A percentile compares a stretch with the other conserved stretches of the same genome.
Conservation (phyloP, 2,329 filamentous ascomycete genomes). For the Epichloe aotearoae region DNA sequence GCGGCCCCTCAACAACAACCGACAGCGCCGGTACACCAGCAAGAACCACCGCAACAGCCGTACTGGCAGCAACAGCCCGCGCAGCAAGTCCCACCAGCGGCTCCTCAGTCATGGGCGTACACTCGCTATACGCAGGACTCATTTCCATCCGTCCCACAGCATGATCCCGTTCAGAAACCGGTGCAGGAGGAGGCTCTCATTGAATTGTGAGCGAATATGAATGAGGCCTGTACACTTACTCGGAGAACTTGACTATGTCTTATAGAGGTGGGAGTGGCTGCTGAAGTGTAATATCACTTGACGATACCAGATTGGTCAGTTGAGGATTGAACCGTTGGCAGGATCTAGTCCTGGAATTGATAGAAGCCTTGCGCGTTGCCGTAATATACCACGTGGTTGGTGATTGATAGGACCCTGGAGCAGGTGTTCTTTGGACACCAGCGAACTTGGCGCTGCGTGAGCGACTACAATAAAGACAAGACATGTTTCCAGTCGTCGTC, state of each 20-base stretch:
- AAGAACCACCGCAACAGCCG: constrained; percentile 17
- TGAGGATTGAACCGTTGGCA: too few species aligned
- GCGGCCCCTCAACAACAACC: constrained; percentile 10
- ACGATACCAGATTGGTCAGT: background rate
- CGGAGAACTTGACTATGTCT: background rate
- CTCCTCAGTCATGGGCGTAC: constrained; percentile 32
- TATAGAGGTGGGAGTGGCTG: background rate
- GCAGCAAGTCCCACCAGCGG: constrained; percentile 16
- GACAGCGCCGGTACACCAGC: constrained; percentile 13
- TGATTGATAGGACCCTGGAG: too few species aligned
- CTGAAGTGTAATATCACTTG: background rate
- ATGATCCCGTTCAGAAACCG: constrained; percentile 29
- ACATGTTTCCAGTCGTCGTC: background rate
- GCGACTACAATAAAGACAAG: background rate
- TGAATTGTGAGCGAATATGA: constrained; percentile 42
- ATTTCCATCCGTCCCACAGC: constrained; percentile 48
- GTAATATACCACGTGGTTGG: too few species aligned
- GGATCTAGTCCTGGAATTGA: background rate
- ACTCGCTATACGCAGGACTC: constrained; percentile 42
- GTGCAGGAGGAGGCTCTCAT: constrained; percentile 67
- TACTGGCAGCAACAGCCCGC: constrained; percentile 22
- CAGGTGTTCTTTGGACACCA: background rate
- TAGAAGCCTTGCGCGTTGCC: background rate
- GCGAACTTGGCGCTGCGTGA: background rate
- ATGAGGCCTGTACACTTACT: background rate